phyloP scores from a whole-genome alignment of 2,329 filamentous ascomycete genomes.

The Colletotrichum magnum region DNA sequence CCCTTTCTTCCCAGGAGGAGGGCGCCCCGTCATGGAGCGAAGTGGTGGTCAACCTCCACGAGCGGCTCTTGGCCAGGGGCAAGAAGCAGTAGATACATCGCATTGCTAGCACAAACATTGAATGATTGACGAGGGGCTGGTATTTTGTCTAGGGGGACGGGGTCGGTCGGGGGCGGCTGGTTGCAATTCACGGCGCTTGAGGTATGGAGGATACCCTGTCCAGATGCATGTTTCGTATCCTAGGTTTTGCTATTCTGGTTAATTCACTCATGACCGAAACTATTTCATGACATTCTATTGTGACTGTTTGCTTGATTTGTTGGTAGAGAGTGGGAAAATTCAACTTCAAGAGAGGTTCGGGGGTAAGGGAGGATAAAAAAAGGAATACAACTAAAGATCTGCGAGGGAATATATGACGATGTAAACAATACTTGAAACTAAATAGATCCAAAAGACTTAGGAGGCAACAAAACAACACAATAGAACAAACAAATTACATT shows the following conservation, averaged over 20 bases:
- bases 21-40: constrained; percentile 65
- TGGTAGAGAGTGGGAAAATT: no score
- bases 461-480: no score
- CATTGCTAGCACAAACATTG: constrained; percentile 12
- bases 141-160: constrained; percentile 31
- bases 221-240: constrained; percentile 15
- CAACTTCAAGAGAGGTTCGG: no score
- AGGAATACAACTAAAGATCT: no score
- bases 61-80: constrained; percentile 69
- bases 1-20: constrained; percentile 45
- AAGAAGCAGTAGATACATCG: constrained; percentile 56
- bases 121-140: constrained; percentile 47
- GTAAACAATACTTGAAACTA: no score
- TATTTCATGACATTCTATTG: background rate
- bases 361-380: no score
- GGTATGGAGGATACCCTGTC: constrained; percentile 35
- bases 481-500: no score
- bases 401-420: no score
- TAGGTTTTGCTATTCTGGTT: constrained; percentile 6
- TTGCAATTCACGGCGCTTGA: constrained; percentile 12
- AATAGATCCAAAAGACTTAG: no score
- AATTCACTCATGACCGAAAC: background rate
- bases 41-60: constrained; percentile 68
- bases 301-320: background rate
- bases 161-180: constrained; percentile 34